Evolutionary conservation across 495 filamentous ascomycete genomes (phyloP).

Genomic region (Penicillium waksmanii): DNA sequence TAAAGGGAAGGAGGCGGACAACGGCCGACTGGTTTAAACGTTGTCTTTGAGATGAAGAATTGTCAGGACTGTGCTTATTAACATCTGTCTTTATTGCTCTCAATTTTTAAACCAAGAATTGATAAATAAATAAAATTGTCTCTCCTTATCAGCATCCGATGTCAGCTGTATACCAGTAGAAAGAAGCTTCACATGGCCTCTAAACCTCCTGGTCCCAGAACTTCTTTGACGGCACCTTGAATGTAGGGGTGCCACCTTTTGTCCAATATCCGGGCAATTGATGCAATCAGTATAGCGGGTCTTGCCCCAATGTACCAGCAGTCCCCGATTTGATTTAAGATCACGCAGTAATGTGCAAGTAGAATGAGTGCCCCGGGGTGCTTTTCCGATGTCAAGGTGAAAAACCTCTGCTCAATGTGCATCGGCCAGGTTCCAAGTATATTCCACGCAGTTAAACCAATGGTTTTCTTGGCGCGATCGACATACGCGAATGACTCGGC

Average conservation of each 20-base stretch:
- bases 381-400: conserved; percentile 29
- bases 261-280: conserved; percentile 32
- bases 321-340: conserved; percentile 32
- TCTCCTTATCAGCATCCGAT: too few species aligned
- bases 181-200: too few species aligned
- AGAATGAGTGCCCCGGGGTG: conserved; percentile 43
- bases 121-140: too few species aligned
- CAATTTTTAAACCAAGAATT: too few species aligned
- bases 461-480: conserved; percentile 6
- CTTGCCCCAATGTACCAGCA: conserved; percentile 40
- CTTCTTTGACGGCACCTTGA: conserved; percentile 6
- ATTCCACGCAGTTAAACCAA: conserved; percentile 19
- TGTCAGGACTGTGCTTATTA: too few species aligned
- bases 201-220: background rate
- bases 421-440: conserved; percentile 38
- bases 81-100: too few species aligned
- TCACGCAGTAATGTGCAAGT: conserved; percentile 42
- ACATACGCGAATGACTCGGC: conserved; percentile 22
- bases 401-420: conserved; percentile 29
- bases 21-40: conserved; percentile 37
- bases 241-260: conserved; percentile 37
- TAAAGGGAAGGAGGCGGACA: conserved; percentile 61
- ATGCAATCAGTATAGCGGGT: conserved; percentile 29
- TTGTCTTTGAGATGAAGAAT: background rate
- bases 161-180: too few species aligned